Evolutionary conservation across 1,284 basidiomycete species (phyloP).

Genomic region (Trametes hirsuta): DNA sequence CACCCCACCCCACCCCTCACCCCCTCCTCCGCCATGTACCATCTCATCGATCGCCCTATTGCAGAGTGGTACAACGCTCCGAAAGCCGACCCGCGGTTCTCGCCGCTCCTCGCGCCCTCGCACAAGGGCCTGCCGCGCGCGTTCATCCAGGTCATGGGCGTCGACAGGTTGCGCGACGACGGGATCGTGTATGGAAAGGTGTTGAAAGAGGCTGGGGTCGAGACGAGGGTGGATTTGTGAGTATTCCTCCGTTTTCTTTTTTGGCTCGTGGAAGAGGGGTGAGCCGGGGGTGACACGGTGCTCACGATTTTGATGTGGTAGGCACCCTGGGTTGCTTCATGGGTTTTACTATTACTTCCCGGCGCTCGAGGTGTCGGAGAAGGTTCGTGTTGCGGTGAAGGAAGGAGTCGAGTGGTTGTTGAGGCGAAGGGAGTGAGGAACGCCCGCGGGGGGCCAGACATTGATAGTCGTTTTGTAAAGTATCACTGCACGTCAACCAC

Average conservation of each 20-base stretch:
- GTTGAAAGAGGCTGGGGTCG: slow-evolving; percentile 25
- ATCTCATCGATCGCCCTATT: neutral
- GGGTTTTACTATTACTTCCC: slow-evolving; percentile 2
- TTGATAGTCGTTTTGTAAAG: too few species aligned
- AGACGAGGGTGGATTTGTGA: slow-evolving; percentile 26
- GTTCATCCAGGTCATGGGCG: slow-evolving; percentile 27
- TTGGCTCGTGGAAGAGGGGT: neutral
- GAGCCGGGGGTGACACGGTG: neutral
- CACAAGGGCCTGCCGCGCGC: slow-evolving; percentile 26
- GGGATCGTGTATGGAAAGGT: slow-evolving; percentile 27
- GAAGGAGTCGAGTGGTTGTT: too few species aligned
- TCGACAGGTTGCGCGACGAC: slow-evolving; percentile 31
- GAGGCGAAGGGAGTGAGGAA: too few species aligned
- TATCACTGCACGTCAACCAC: too few species aligned
- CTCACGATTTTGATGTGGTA: neutral
- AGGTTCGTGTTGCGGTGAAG: too few species aligned
- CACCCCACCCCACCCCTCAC: neutral
- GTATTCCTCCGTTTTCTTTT: neutral
- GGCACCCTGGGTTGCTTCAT: slow-evolving; percentile 13
- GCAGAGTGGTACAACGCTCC: slow-evolving; percentile 6
- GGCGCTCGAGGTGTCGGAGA: too few species aligned
- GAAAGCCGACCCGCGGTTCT: slow-evolving; percentile 20
- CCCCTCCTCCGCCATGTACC: neutral
- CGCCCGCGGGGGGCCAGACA: too few species aligned
- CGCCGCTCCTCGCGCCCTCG: slow-evolving; percentile 21